phyloP scores from a whole-genome alignment of 345 rosid genomes.

The Triadica sebifera region DNA sequence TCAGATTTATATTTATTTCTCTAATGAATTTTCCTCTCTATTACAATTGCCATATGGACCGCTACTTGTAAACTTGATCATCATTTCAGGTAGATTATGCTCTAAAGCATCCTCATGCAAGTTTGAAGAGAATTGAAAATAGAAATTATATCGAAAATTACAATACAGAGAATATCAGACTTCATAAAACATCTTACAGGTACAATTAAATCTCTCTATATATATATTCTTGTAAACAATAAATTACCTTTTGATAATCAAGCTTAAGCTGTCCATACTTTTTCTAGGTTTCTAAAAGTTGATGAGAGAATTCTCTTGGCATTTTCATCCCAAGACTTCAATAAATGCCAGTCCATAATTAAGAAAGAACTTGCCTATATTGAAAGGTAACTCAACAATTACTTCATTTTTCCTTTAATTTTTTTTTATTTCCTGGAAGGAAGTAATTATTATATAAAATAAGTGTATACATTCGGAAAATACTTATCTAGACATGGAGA shows the following conservation, averaged over 20 bases:
- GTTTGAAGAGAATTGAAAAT: neutral
- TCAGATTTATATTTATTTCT: too few species aligned
- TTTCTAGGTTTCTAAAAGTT: neutral
- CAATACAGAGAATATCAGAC: neutral
- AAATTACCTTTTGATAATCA: neutral
- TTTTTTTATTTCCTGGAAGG: too few species aligned
- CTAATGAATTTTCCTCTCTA: too few species aligned
- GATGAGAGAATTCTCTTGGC: neutral
- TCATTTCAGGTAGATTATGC: conserved; percentile 6
- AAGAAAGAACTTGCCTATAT: neutral
- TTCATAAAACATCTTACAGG: conserved; percentile 15
- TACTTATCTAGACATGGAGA: too few species aligned
- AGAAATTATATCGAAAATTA: neutral
- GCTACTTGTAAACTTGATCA: neutral
- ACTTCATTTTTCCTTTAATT: neutral
- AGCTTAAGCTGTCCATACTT: neutral
- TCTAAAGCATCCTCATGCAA: neutral
- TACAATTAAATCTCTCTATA: too few species aligned
- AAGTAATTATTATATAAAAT: too few species aligned
- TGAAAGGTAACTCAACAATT: neutral
- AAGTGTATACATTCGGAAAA: too few species aligned
- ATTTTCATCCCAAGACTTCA: neutral
- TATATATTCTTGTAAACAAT: neutral
- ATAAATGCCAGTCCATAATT: neutral
- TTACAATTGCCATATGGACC: too few species aligned